Evolutionary conservation across 345 rosid genomes (phyloP).

Genomic region (Erysimum cheiranthoides): DNA sequence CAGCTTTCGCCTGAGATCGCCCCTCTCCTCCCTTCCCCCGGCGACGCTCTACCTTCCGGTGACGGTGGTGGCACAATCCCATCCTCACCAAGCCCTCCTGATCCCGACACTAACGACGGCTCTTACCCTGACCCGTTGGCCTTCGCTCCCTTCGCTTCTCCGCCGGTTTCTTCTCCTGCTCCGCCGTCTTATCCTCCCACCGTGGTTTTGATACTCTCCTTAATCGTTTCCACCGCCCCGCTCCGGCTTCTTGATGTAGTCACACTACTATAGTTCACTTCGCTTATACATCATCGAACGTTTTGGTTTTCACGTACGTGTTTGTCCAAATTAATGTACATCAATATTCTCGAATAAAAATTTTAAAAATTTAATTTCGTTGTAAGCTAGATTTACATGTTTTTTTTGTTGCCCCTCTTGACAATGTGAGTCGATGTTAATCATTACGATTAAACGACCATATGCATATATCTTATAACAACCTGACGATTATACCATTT

Average conservation of each 20-base stretch:
- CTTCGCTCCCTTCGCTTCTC: slow-evolving; percentile 54
- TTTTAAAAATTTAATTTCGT: not conserved
- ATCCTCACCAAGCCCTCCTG: slow-evolving; percentile 81
- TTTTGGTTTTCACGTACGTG: slow-evolving; percentile 38
- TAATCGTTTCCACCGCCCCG: slow-evolving; percentile 29
- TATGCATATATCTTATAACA: not conserved
- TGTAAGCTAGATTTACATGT: not conserved
- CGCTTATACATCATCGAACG: slow-evolving; percentile 31
- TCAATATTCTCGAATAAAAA: slow-evolving; percentile 21
- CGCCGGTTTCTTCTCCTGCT: slow-evolving; percentile 53
- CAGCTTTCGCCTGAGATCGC: slow-evolving; percentile 77
- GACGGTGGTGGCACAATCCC: slow-evolving; percentile 71
- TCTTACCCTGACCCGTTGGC: slow-evolving; percentile 54
- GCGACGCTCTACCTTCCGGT: slow-evolving; percentile 53
- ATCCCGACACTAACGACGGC: slow-evolving; percentile 62
- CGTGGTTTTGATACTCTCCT: slow-evolving; percentile 26
- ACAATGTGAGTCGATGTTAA: slow-evolving; percentile 14
- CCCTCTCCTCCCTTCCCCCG: slow-evolving; percentile 79
- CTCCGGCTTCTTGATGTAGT: slow-evolving; percentile 22
- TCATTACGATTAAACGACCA: slow-evolving; percentile 10
- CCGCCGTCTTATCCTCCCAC: slow-evolving; percentile 17
- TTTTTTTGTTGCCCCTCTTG: not conserved
- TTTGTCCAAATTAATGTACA: slow-evolving; percentile 29
- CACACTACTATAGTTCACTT: slow-evolving; percentile 30
- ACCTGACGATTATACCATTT: not conserved